phyloP scores from a whole-genome alignment of 106 monocot genomes.

The Dactylorhiza incarnata region DNA sequence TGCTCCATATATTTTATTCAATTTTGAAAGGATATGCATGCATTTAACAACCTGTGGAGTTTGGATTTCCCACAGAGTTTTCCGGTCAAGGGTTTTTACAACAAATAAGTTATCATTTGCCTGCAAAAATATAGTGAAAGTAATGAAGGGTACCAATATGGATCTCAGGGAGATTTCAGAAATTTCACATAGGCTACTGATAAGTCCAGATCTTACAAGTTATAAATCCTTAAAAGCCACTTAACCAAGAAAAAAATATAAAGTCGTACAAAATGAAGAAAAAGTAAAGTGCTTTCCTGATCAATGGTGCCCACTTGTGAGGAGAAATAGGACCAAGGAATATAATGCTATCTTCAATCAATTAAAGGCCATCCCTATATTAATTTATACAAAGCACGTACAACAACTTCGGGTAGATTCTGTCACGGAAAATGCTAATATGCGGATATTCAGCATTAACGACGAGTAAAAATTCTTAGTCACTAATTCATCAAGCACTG shows the following conservation, averaged over 20 bases:
- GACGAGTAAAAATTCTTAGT: too few relatives aligned
- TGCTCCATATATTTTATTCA: not conserved
- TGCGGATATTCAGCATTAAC: too few relatives aligned
- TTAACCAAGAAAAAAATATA: not conserved
- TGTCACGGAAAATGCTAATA: too few relatives aligned
- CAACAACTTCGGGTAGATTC: too few relatives aligned
- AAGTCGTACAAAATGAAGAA: not conserved
- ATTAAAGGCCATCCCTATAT: too few relatives aligned
- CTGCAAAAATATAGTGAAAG: constrained; percentile 31
- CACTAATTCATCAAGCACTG: too few relatives aligned
- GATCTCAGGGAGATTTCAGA: not conserved
- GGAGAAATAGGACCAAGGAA: not conserved
- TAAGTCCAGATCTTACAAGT: not conserved
- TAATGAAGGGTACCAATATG: too few relatives aligned
- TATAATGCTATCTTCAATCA: not conserved
- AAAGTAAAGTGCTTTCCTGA: not conserved
- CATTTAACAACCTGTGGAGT: constrained; percentile 79
- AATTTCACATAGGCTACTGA: too few relatives aligned
- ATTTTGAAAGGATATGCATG: not conserved
- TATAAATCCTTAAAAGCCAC: not conserved
- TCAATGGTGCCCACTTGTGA: not conserved
- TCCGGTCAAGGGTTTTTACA: constrained; percentile 86
- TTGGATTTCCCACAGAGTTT: constrained; percentile 99
- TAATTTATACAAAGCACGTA: too few relatives aligned
- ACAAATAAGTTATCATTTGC: constrained; percentile 73